Evolutionary conservation across 2,329 filamentous ascomycete species (phyloP).

Genomic region (Westerdykella sp.): DNA sequence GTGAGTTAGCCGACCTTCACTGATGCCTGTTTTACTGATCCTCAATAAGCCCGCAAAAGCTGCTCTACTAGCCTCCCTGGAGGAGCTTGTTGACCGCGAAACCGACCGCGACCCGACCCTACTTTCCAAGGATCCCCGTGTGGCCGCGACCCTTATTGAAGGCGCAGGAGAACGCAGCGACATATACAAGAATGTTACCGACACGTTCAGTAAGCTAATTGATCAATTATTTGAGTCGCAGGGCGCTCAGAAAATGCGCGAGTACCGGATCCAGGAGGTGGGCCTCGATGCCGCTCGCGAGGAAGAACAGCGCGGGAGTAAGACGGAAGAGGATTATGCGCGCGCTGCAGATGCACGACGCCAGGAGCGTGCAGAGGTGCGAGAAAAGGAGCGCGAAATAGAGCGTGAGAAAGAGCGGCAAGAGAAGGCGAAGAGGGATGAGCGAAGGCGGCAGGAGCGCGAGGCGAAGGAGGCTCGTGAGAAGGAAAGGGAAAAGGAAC

Average conservation of each 20-base stretch:
- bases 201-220: conserved; percentile 61
- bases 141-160: conserved; percentile 69
- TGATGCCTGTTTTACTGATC: conserved; percentile 1
- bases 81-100: conserved; percentile 65
- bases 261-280: conserved; percentile 61
- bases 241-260: conserved; percentile 64
- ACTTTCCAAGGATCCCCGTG: conserved; percentile 65
- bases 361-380: conserved; percentile 55
- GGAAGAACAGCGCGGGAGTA: conserved; percentile 60
- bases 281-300: conserved; percentile 62
- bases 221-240: conserved; percentile 53
- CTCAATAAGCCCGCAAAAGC: conserved; percentile 59
- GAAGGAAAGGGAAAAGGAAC: conserved; percentile 41
- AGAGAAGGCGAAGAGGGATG: conserved; percentile 51
- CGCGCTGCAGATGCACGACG: conserved; percentile 58
- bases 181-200: conserved; percentile 66
- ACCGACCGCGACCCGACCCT: conserved; percentile 68
- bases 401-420: conserved; percentile 55
- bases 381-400: conserved; percentile 56
- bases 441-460: conserved; percentile 46
- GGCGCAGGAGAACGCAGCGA: conserved; percentile 71
- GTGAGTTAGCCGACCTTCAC: conserved; percentile 41
- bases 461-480: conserved; percentile 41
- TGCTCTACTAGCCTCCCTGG: conserved; percentile 59
- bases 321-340: conserved; percentile 68